A percentile compares a stretch with the other conserved stretches of the same genome.
phyloP scores from a whole-genome alignment of 2,329 filamentous ascomycete genomes.

The Plenodomus tracheiphilus region DNA sequence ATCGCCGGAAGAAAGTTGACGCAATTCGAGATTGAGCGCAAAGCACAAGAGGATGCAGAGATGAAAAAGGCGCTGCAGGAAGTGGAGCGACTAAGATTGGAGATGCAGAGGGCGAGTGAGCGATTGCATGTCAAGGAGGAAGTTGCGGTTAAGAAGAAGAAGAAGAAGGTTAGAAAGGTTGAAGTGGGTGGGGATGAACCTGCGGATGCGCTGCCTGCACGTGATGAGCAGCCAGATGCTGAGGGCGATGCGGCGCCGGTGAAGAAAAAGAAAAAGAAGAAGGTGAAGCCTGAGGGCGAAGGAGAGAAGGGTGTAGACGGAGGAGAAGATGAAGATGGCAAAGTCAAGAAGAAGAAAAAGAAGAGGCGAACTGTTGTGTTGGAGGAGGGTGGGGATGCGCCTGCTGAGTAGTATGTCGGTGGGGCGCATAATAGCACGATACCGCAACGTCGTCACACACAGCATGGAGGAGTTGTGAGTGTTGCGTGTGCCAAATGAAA shows the following conservation, averaged over 20 bases:
- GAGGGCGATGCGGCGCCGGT: constrained; percentile 15
- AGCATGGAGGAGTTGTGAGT: not conserved
- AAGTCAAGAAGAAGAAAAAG: constrained; percentile 48
- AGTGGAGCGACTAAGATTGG: constrained; percentile 80
- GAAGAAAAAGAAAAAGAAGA: constrained; percentile 51
- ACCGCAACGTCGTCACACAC: not conserved
- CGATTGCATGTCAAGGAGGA: constrained; percentile 71
- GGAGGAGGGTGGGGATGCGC: constrained; percentile 25
- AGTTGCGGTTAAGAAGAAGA: constrained; percentile 65
- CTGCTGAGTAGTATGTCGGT: constrained; percentile 8
- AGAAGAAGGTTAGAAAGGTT: constrained; percentile 51
- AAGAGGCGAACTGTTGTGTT: constrained; percentile 44
- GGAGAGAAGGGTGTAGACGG: constrained; percentile 13
- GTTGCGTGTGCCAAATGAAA: not conserved
- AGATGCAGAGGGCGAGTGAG: constrained; percentile 85
- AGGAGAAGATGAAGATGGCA: constrained; percentile 36
- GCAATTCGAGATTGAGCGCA: constrained; percentile 64
- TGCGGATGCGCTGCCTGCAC: constrained; percentile 49
- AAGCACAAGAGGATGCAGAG: constrained; percentile 78
- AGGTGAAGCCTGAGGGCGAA: constrained; percentile 35
- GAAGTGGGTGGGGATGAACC: constrained; percentile 60
- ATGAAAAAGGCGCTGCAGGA: constrained; percentile 88
- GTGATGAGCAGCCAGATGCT: constrained; percentile 12
- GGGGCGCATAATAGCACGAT: not conserved
- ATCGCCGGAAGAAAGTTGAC: constrained; percentile 24